Percentiles rank a stretch among this genome's conserved stretches.
phyloP scores from a whole-genome alignment of 164 flowering plant genomes.

The Chimonanthus salicifolius region DNA sequence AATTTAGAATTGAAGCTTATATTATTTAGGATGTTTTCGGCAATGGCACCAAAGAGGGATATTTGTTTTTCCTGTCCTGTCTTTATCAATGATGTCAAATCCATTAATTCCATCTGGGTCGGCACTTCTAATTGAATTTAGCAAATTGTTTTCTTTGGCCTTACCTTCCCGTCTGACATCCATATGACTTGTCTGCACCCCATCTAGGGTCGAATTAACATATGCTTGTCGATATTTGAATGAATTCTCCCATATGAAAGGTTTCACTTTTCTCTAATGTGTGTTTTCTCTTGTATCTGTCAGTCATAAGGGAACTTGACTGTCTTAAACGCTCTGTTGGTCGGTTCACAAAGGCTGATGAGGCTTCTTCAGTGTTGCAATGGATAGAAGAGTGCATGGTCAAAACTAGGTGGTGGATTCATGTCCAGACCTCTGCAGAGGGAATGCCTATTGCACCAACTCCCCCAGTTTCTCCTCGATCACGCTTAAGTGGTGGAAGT shows the following conservation, averaged over 20 bases:
- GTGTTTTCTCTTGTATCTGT: not conserved
- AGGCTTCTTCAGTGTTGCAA: slow-evolving; percentile 46
- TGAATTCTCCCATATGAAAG: no score
- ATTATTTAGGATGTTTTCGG: not conserved
- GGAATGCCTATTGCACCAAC: slow-evolving; percentile 53
- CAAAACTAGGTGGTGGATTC: slow-evolving; percentile 75
- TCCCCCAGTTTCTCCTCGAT: slow-evolving; percentile 64
- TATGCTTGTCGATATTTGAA: no score
- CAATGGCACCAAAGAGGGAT: not conserved
- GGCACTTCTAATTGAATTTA: no score
- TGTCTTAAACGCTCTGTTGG: slow-evolving; percentile 44
- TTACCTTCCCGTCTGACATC: no score
- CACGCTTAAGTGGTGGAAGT: slow-evolving; percentile 28
- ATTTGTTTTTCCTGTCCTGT: no score
- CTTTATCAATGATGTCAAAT: no score
- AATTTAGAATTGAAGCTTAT: not conserved
- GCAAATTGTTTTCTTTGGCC: no score
- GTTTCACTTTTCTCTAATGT: no score
- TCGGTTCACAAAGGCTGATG: slow-evolving; percentile 49
- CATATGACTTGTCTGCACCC: no score
- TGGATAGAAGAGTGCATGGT: slow-evolving; percentile 86
- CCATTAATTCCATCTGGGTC: no score
- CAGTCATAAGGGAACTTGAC: slow-evolving; percentile 81
- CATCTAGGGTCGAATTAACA: no score
- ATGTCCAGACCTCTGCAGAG: slow-evolving; percentile 64